A percentile compares a stretch with the other conserved stretches of the same genome.
phyloP scores from a whole-genome alignment of 768 basidiomycete species.

The Suillus americanus region DNA sequence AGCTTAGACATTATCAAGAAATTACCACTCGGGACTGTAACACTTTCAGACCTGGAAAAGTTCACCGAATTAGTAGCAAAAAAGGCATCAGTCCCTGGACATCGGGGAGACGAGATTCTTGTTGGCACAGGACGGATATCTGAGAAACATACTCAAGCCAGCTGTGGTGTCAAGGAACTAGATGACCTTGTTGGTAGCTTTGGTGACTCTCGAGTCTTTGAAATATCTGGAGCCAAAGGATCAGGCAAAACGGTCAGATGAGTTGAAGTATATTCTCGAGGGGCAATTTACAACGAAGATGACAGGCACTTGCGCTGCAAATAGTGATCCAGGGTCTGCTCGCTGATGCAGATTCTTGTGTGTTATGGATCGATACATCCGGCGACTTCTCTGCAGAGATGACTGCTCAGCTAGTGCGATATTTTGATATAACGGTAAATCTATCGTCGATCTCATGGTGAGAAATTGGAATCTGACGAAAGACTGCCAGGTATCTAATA shows the following conservation, averaged over 20 bases:
- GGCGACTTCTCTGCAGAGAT: constrained; percentile 63
- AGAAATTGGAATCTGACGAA: constrained; percentile 5
- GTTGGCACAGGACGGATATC: constrained; percentile 16
- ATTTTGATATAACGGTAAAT: constrained; percentile 27
- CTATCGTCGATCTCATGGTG: background rate
- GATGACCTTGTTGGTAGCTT: constrained; percentile 55
- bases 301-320: constrained; percentile 62
- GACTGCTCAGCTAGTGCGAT: constrained; percentile 38
- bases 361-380: constrained; percentile 71
- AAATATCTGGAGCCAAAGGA: constrained; percentile 64
- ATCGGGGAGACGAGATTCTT: constrained; percentile 30
- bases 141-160: constrained; percentile 23
- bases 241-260: constrained; percentile 68
- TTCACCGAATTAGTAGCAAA: constrained; percentile 41
- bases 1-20: constrained; percentile 49
- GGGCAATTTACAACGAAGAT: constrained; percentile 5
- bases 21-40: constrained; percentile 49
- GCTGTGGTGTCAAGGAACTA: constrained; percentile 43
- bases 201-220: constrained; percentile 53
- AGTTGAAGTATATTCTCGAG: background rate
- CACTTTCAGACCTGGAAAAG: constrained; percentile 47
- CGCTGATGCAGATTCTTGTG: constrained; percentile 34
- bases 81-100: constrained; percentile 43
- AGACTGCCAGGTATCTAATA: constrained; percentile 23
- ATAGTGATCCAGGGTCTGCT: constrained; percentile 55